Base-by-base conservation (phyloP, 2,329 filamentous ascomycete species). In the Neocucurbitaria cava region DNA sequence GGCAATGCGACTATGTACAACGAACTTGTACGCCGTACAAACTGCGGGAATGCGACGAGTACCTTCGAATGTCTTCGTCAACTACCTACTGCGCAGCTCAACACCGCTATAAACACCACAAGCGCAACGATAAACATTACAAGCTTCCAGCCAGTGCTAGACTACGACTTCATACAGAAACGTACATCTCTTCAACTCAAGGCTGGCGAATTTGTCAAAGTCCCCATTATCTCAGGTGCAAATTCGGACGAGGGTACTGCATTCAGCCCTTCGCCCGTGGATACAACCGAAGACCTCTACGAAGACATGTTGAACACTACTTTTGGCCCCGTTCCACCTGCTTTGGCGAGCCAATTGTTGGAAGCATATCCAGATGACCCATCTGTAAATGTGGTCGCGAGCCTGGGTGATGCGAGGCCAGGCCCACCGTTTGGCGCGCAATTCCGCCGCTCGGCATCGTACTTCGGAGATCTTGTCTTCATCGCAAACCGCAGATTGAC, bases 241-340 rank as follows among this genome's bases (percentile, higher is more conserved):
- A 90, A 89, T 69, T 82, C 82, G 1, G 88, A 90, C 61, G 88
- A 91, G 68, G 88, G 86, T 2, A 82, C 82, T 0, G 76, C 77
- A 1, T 88, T 88, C 63, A 82, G 78, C 0, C 79, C 80, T 10
- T 69, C 56, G 5, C 82, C 81, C 15, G 81, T 88, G 56, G 82
- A 87, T 65, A 85, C 81, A 1, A 82, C 79, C 10, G 79, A 75
- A 15, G 78, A 87, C 45, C 84, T 87, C 64, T 71, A 76, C 40
- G 76, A 72, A 45, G 71, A 83, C 13, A 74, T 70, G 21, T 69
- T 68, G 35, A 63, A 65, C 18, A 61, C 61, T 3, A 47, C 9
- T 67, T 67, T 66, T 18, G 60, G 67, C 17, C 58, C 64, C 15
- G 55, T 72, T 11, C 63, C 70, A 7, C 45, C 65, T 6, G 59